phyloP scores from a whole-genome alignment of 2,329 filamentous ascomycete species.

The Fusarium palustre region DNA sequence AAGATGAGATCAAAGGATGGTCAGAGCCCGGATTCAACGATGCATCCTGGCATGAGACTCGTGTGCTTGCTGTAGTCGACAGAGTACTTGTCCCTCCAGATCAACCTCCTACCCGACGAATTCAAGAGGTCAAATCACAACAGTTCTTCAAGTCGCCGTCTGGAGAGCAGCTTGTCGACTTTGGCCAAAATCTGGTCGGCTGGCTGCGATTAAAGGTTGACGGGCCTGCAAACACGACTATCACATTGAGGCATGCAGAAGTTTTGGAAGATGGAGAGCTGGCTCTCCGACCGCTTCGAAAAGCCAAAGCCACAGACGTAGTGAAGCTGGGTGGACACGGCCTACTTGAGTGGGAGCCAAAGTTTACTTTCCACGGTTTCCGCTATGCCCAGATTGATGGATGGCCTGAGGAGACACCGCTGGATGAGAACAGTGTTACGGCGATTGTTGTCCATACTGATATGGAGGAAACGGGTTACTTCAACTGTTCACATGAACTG shows the following conservation, averaged over 20 bases:
- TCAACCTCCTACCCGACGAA: slow-evolving; percentile 55
- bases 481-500: slow-evolving; percentile 62
- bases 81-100: slow-evolving; percentile 50
- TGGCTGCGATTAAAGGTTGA: not conserved
- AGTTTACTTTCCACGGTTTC: slow-evolving; percentile 66
- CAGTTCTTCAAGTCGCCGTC: slow-evolving; percentile 52
- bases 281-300: not conserved
- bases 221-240: not conserved
- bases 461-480: slow-evolving; percentile 62
- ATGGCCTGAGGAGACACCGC: slow-evolving; percentile 45
- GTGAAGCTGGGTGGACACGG: not conserved
- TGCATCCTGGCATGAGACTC: slow-evolving; percentile 44
- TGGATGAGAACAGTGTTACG: slow-evolving; percentile 38
- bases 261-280: slow-evolving; percentile 22
- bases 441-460: slow-evolving; percentile 62
- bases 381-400: slow-evolving; percentile 61
- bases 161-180: slow-evolving; percentile 6
- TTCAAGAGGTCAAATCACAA: slow-evolving; percentile 48
- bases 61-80: not conserved
- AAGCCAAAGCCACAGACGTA: not conserved
- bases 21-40: not conserved
- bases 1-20: slow-evolving; percentile 39
- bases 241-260: slow-evolving; percentile 11
- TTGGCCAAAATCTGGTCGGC: slow-evolving; percentile 21
- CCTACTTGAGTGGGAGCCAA: slow-evolving; percentile 52